Evolutionary conservation across 176 grass and related monocot species (phyloP).

Genomic region (Saccharum officinarum): DNA sequence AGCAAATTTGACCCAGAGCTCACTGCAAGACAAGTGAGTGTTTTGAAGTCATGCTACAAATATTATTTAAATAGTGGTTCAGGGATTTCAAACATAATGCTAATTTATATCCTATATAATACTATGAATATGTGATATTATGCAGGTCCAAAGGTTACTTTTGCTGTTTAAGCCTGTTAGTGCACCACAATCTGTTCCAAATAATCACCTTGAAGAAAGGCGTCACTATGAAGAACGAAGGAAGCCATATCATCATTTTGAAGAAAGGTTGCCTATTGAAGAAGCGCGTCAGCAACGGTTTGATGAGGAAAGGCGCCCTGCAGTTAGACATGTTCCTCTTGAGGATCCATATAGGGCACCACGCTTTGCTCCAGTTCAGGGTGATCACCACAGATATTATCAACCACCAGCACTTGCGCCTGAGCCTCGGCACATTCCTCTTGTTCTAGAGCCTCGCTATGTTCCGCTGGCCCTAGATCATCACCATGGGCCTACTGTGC

Average conservation of each 20-base stretch:
- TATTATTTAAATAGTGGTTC: conserved; percentile 21
- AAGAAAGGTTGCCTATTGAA: conserved; percentile 44
- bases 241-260: conserved; percentile 18
- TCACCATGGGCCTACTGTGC: conserved; percentile 33
- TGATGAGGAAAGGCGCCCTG: conserved; percentile 35
- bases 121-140: conserved; percentile 9
- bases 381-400: conserved; percentile 45
- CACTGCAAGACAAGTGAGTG: conserved; percentile 58
- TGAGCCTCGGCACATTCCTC: conserved; percentile 34
- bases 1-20: conserved; percentile 62
- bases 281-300: neutral
- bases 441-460: conserved; percentile 17
- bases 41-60: conserved; percentile 9
- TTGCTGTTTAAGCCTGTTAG: conserved; percentile 39
- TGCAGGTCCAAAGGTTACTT: conserved; percentile 62
- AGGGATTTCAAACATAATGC: neutral
- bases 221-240: conserved; percentile 30
- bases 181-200: conserved; percentile 34
- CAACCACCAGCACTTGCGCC: conserved; percentile 19
- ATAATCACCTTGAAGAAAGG: conserved; percentile 20
- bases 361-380: conserved; percentile 32
- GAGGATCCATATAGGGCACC: conserved; percentile 46
- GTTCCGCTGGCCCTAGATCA: neutral
- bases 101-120: conserved; percentile 15
- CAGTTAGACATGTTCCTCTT: conserved; percentile 36